Evolutionary conservation across 2,329 filamentous ascomycete genomes (phyloP), one percentile per base, ranked within the genome.

Genomic region (Cercospora nicotianae): DNA sequence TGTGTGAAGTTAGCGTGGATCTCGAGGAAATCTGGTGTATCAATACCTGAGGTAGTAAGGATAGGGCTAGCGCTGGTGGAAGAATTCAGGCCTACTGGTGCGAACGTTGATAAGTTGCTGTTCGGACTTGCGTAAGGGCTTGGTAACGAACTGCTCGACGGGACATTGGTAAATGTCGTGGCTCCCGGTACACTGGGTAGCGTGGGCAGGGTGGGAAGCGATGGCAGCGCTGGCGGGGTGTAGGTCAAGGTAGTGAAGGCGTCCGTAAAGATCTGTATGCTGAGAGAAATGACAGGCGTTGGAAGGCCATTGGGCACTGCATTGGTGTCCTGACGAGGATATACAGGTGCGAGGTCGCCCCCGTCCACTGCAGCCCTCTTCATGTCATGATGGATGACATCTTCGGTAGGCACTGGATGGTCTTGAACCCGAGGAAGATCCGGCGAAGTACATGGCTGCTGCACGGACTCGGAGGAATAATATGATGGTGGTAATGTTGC

Each of bases 11-110:
- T 57, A 73, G 71, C 60, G 59, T 23, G 28, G 23, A 6, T 18
- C 28, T 12, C 16, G 48, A 23, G 53, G n/a, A 30, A 23, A 8
- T 42, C 13, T 12, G 33, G 23, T 30, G 42, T 20, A 20, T 18
- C 5, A 57, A 69, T 70, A 76, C 74, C 69, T 51, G 73, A 76
- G 10, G 73, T 73, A 7, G 73, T 75, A 28, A 72, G 33, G 64
- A 73, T 75, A 6, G 60, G 58, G 31, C 45, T 61, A 36, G 63
- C 51, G 48, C 67, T 67, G 26, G 67, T 61, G 5, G 68, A 67
- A 12, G 66, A 59, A 10, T 55, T 63, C 3, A 42, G 39, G 30
- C 51, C 31, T 42, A 28, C 53, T 58, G 63, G 42, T 23, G 67
- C 60, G 7, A 45, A 55, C n/a, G 66, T 61, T 57, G 51, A 66